Base-by-base conservation (phyloP, 306 rosid species). In the Arachis stenosperma region DNA sequence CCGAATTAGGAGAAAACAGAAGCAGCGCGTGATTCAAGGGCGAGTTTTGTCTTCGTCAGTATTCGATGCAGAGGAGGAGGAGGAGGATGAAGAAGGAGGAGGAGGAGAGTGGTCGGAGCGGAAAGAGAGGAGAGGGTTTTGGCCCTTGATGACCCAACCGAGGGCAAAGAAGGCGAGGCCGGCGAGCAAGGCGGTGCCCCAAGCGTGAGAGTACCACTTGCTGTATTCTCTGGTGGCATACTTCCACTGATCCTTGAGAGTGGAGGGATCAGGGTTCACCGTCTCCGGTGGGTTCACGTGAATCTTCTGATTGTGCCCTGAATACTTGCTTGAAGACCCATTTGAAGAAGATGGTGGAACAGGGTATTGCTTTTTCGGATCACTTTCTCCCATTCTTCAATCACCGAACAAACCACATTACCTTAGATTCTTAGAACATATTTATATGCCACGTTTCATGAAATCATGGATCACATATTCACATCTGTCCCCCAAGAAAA, bases 171-270 rank as follows among this genome's bases (percentile, higher is more conserved):
- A 91, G 78, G 97, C 90, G 17, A 80, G n/a, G 0, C 99, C 97
- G 8, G 97, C 97, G 5, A 94, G 87, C 78, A 94, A 87, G 36
- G 99, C 97, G 52, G 97, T 85, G 8, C 99, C 97, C 99, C 99
- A 94, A 48, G 97, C 99, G 53, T 86, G 96, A 44, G 95, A 81
- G 82, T 94, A 94, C 95, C 97, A 91, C 70, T 69, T 83, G 54
- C 93, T 77, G 83, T 91, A 94, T 75, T 94, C 89, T 62, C 71
- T 84, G 6, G 81, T 83, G 43, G 99, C 97, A 43, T 40, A 94
- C 62, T 73, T 86, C 99, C 97, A 91, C 72, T 94, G 97, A 77
- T 91, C 97, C 50, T 89, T 78, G 37, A 94, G 95, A n/a, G 97
- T 94, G 6, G 85, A 88, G 2, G 91, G 63, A 78, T 94, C 97